Evolutionary conservation across 2,329 filamentous ascomycete species (phyloP).

Genomic region (Pestalotiopsis sp.): DNA sequence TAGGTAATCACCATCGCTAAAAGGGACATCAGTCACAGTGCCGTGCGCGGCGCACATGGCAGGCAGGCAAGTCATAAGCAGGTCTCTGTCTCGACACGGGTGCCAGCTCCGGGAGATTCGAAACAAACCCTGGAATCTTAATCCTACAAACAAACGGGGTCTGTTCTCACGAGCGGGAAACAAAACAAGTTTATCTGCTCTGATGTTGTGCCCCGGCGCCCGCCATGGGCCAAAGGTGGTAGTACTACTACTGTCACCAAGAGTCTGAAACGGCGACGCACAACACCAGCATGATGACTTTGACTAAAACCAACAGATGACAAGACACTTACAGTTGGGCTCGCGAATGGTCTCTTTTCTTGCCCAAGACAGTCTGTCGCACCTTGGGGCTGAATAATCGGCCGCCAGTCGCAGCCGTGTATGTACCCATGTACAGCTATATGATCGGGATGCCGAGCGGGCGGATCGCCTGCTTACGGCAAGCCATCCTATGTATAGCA

Average conservation of each 20-base stretch:
- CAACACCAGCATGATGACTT: background rate
- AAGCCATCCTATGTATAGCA: background rate
- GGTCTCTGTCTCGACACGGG: slow-evolving; percentile 1
- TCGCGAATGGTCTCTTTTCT: background rate
- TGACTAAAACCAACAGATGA: background rate
- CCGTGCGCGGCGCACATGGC: slow-evolving; percentile 7
- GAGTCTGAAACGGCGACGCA: slow-evolving; percentile 3
- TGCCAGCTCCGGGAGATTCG: slow-evolving; percentile 9
- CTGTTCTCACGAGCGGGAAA: slow-evolving; percentile 3
- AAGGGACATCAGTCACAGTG: background rate
- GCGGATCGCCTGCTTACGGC: background rate
- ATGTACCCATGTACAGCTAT: background rate
- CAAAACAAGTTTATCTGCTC: slow-evolving; percentile 10
- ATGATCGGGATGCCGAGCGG: background rate
- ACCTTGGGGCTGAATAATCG: background rate
- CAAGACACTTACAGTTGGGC: no score
- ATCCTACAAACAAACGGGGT: slow-evolving; percentile 8
- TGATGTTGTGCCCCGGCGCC: background rate
- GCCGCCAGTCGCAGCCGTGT: background rate
- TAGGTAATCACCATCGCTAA: background rate
- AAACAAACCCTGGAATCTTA: slow-evolving; percentile 13
- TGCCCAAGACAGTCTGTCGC: background rate
- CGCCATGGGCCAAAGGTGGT: background rate
- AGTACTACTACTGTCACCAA: background rate
- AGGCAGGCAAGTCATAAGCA: background rate